Base-by-base conservation (phyloP, 2,329 filamentous ascomycete species). In the Pyrenochaeta sp. region DNA sequence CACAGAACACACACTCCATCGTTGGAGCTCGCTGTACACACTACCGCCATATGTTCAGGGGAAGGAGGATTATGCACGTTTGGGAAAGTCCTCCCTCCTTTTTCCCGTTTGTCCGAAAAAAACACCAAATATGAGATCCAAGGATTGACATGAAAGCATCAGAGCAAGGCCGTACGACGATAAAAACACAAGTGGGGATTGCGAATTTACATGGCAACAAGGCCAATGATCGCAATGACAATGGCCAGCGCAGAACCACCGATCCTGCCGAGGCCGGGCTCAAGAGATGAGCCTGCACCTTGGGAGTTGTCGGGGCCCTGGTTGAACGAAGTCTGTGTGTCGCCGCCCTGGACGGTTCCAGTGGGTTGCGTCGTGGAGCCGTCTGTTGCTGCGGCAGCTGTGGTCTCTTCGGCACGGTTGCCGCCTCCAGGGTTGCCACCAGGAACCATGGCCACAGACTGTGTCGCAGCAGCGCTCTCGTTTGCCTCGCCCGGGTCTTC, bases 401-500 rank as follows among this genome's bases (percentile, higher is more conserved):
- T 53, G 8, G 54, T 51, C 9, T 58, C 58, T 37, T 67, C 70
- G 28, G 51, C 55, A 8, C 69, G 70, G 44, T 75, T 74, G 27
- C 76, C 74, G 14, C 79, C 77, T 19, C 72, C 74, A 29, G 80
- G 79, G 32, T 74, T 77, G 19, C 83, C 72, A 67, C 82, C 83
- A 18, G 82, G 82, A 18, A 85, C 76, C 32, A 77, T 80, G 42
- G 78, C 72, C 8, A 73, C 72, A 21, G 60, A 54, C 17, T 66
- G 39, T 0, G 64, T 48, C 5, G 53, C 41, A 21, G 65, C 58
- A 7, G 66, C 65, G n/a, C 65, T 61, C 27, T 63, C 58, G 18
- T 73, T 63, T 22, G 72, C 65, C 28, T 77, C 76, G 15, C 75
- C 74, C 11, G 78, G 89, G 66, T 97, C 81, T 28, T 86, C 80